Conservation (phyloP, 768 basidiomycete species). For the Peribolospora kevripleyi region DNA sequence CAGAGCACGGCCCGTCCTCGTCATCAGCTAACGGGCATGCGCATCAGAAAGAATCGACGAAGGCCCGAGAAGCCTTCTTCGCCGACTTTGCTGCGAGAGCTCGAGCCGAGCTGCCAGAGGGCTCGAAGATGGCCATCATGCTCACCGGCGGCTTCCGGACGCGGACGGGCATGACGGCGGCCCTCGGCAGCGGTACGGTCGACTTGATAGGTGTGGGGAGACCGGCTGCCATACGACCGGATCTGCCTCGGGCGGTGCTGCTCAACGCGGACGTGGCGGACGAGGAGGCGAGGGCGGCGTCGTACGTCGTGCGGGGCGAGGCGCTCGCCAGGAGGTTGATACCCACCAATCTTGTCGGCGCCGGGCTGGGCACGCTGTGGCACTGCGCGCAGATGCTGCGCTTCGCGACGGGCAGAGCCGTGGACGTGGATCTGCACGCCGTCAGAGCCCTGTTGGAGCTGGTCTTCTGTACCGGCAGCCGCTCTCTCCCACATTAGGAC, state of each 20-base stretch:
- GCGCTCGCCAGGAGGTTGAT: neutral
- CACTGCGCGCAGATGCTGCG: conserved; percentile 36
- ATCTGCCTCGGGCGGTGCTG: conserved; percentile 27
- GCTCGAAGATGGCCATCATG: conserved; percentile 25
- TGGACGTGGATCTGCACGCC: neutral
- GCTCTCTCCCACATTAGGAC: no score
- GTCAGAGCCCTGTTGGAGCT: no score
- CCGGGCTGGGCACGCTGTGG: conserved; percentile 40
- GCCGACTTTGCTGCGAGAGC: conserved; percentile 38
- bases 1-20: neutral
- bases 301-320: conserved; percentile 17
- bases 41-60: conserved; percentile 2
- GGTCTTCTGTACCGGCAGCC: no score
- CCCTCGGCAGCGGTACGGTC: conserved; percentile 32
- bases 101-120: conserved; percentile 24
- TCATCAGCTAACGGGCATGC: no score
- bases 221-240: conserved; percentile 36
- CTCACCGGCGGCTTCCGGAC: conserved; percentile 59
- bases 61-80: conserved; percentile 47
- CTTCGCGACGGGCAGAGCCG: conserved; percentile 19
- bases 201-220: conserved; percentile 58
- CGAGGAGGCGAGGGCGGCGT: conserved; percentile 1
- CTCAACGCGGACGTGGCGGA: conserved; percentile 2
- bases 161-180: conserved; percentile 30
- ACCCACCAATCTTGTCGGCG: conserved; percentile 38